Percentiles rank a stretch among this genome's conserved stretches.
phyloP scores from a whole-genome alignment of 2,329 filamentous ascomycete genomes.

The Ophiosphaerella korrae region DNA sequence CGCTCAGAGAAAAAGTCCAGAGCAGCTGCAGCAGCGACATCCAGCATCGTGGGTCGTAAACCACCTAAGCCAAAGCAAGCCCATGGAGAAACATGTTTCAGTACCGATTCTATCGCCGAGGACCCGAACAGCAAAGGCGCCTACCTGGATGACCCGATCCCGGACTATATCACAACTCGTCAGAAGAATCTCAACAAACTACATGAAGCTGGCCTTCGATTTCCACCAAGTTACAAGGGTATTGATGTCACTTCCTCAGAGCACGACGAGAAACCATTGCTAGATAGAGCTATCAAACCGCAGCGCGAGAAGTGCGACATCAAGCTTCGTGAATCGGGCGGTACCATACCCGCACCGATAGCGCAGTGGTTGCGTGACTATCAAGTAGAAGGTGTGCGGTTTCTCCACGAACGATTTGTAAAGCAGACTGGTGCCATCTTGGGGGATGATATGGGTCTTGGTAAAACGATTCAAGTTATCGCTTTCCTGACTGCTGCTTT shows the following conservation, averaged over 20 bases:
- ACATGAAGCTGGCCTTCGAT: constrained; percentile 70
- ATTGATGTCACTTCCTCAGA: constrained; percentile 78
- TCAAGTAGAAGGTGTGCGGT: constrained; percentile 82
- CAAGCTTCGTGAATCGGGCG: constrained; percentile 73
- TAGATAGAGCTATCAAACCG: constrained; percentile 65
- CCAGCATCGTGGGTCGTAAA: constrained; percentile 50
- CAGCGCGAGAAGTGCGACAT: constrained; percentile 76
- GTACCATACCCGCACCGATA: constrained; percentile 83
- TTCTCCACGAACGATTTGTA: constrained; percentile 86
- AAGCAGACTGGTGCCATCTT: constrained; percentile 90
- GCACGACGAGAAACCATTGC: constrained; percentile 70
- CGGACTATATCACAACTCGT: constrained; percentile 74
- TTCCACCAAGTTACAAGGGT: constrained; percentile 78
- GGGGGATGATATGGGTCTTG: constrained; percentile 96
- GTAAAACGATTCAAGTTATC: constrained; percentile 95
- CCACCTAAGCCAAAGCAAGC: constrained; percentile 21
- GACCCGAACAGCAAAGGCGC: constrained; percentile 58
- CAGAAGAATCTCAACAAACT: constrained; percentile 71
- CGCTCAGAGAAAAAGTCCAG: constrained; percentile 56
- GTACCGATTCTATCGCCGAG: constrained; percentile 32
- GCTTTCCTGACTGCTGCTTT: constrained; percentile 90
- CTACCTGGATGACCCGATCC: constrained; percentile 64
- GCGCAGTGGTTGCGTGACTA: constrained; percentile 93
- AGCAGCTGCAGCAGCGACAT: constrained; percentile 47
- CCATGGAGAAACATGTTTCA: constrained; percentile 19